Evolutionary conservation across 331 rosid genomes (phyloP).

Genomic region (Rhamnella rubrinervis): DNA sequence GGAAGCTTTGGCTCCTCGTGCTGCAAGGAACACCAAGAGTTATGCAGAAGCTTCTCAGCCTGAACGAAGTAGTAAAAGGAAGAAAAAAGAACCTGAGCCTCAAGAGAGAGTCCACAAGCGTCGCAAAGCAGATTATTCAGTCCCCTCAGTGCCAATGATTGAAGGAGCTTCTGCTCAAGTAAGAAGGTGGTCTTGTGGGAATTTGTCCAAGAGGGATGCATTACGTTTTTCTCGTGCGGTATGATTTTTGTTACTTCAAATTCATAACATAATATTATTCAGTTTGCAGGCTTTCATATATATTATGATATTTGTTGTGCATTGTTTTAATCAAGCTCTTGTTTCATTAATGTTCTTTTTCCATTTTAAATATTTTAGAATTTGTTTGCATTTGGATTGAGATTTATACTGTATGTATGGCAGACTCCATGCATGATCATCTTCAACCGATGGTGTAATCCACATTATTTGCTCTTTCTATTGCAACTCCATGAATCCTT

Average conservation of each 20-base stretch:
- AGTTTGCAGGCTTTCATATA: background rate
- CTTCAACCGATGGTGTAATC: too few relatives aligned
- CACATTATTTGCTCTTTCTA: too few relatives aligned
- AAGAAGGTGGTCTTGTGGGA: conserved; percentile 92
- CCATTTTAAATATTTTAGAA: background rate
- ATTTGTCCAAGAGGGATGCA: conserved; percentile 85
- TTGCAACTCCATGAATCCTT: too few relatives aligned
- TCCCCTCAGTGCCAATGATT: conserved; percentile 74
- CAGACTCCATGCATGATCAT: background rate
- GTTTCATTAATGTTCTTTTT: background rate
- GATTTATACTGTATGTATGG: background rate
- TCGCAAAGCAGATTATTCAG: conserved; percentile 66
- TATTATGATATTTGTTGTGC: background rate
- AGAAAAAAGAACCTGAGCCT: conserved; percentile 83
- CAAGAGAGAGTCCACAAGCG: conserved; percentile 77
- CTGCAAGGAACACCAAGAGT: conserved; percentile 88
- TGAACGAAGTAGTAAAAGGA: conserved; percentile 80
- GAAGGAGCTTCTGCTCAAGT: conserved; percentile 92
- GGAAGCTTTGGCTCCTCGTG: conserved; percentile 95
- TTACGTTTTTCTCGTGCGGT: conserved; percentile 90
- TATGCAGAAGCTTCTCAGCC: conserved; percentile 81
- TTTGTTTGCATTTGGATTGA: background rate
- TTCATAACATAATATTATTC: background rate
- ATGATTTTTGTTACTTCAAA: conserved; percentile 27
- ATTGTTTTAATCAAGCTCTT: background rate